Conservation (phyloP, 106 monocot species). For the Gastrodia elata region DNA sequence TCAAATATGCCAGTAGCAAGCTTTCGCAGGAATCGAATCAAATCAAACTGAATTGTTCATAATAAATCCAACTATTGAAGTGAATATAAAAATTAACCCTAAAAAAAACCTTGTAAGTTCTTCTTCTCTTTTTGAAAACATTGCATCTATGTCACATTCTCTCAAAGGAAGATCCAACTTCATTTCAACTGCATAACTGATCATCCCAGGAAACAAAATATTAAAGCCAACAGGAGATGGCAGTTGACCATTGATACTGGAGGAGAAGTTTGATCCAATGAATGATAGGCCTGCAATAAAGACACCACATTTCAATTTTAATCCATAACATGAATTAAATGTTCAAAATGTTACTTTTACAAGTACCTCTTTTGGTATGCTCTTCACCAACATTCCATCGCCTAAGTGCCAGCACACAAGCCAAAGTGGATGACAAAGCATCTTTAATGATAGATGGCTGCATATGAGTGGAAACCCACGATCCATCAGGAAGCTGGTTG, state of each 20-base stretch:
- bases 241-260: constrained; percentile 31
- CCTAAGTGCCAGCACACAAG: constrained; percentile 71
- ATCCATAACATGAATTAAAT: constrained; percentile 6
- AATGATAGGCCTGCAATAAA: constrained; percentile 57
- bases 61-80: neutral
- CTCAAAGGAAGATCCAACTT: constrained; percentile 50
- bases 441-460: constrained; percentile 38
- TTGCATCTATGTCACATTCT: constrained; percentile 24
- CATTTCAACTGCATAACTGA: constrained; percentile 46
- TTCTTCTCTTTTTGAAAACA: constrained; percentile 33
- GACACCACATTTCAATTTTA: constrained; percentile 3
- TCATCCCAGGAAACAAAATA: constrained; percentile 78
- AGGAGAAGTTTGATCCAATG: constrained; percentile 52
- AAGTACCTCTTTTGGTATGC: constrained; percentile 55
- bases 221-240: constrained; percentile 72
- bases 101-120: constrained; percentile 57
- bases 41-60: too few relatives aligned
- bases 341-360: neutral
- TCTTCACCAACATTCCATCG: constrained; percentile 72
- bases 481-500: constrained; percentile 73
- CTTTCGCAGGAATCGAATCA: neutral
- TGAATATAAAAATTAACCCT: neutral
- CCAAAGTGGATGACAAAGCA: constrained; percentile 64
- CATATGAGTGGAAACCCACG: constrained; percentile 42
- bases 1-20: neutral